These are phyloP conservation scores for Turritis glabra DNA, from an alignment of 345 rosid genomes.

Conservation along the genomic window DNA sequence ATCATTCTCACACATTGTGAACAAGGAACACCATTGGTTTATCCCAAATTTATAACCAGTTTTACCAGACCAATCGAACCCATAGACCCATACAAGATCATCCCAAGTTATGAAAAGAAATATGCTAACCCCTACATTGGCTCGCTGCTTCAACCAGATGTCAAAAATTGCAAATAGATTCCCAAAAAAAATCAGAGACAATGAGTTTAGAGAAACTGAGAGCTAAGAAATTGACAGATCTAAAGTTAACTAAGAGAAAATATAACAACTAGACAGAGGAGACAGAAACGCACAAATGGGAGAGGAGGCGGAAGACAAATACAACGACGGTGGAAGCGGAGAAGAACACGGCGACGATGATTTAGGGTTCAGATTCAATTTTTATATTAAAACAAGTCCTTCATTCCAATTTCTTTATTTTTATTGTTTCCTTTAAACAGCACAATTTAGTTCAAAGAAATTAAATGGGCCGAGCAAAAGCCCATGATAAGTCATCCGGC, in stretches of 20 bases:
- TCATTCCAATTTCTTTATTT: not conserved
- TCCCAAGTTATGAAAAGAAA: not conserved
- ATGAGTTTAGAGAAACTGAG: not conserved
- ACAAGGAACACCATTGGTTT: not conserved
- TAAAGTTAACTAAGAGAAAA: not conserved
- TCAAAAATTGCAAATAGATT: not conserved
- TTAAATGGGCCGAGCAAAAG: not conserved
- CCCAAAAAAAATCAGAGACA: not conserved
- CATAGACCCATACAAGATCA: not conserved
- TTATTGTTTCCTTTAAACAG: not conserved
- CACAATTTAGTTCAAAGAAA: not conserved
- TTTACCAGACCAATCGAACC: not conserved
- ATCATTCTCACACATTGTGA: not conserved
- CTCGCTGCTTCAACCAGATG: not conserved
- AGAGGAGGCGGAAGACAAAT: conserved; percentile 2
- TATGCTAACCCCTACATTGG: not conserved
- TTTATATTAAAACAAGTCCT: not conserved
- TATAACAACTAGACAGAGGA: not conserved
- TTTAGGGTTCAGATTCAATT: conserved; percentile 20
- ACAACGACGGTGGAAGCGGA: conserved; percentile 21
- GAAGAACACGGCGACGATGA: conserved; percentile 33
- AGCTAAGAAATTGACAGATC: not conserved
- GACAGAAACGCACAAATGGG: not conserved
- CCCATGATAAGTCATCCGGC: not conserved
- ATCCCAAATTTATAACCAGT: not conserved